Conservation (phyloP, 495 filamentous ascomycete species). For the Daldinia grandis region DNA sequence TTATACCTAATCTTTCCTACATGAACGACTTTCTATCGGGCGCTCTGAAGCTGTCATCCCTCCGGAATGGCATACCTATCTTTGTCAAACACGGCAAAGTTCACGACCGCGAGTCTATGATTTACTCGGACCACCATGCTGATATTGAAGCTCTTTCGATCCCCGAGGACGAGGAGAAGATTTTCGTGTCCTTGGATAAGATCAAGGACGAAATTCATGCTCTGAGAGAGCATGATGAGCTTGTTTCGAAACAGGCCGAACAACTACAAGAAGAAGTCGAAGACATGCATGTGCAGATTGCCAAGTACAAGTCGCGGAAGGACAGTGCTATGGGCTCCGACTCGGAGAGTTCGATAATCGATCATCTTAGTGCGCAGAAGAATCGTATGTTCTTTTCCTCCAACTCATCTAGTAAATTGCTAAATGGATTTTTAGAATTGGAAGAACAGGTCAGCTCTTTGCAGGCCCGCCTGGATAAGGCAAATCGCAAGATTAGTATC, state of each 20-base stretch:
- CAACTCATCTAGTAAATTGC: neutral
- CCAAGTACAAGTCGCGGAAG: constrained; percentile 50
- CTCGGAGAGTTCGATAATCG: constrained; percentile 51
- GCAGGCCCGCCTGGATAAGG: constrained; percentile 54
- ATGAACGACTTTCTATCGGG: constrained; percentile 58
- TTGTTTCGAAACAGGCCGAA: constrained; percentile 58
- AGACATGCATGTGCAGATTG: constrained; percentile 53
- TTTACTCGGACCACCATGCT: constrained; percentile 46
- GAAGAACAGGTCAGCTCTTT: constrained; percentile 55
- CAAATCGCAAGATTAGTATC: constrained; percentile 55
- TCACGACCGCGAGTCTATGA: constrained; percentile 43
- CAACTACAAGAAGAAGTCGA: constrained; percentile 57
- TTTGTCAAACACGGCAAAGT: constrained; percentile 54
- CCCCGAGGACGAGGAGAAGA: constrained; percentile 57
- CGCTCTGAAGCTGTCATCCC: constrained; percentile 52
- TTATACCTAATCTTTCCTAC: constrained; percentile 55
- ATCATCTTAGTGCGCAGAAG: constrained; percentile 47
- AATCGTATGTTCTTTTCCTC: constrained; percentile 32
- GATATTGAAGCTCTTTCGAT: constrained; percentile 51
- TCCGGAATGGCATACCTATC: constrained; percentile 57
- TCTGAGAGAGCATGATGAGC: constrained; percentile 59
- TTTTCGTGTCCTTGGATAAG: constrained; percentile 64
- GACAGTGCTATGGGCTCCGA: constrained; percentile 60
- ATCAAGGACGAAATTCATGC: constrained; percentile 61
- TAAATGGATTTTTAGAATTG: constrained; percentile 40